Conservation (phyloP, 2,329 filamentous ascomycete genomes). For the Pestalotiopsis sp. region DNA sequence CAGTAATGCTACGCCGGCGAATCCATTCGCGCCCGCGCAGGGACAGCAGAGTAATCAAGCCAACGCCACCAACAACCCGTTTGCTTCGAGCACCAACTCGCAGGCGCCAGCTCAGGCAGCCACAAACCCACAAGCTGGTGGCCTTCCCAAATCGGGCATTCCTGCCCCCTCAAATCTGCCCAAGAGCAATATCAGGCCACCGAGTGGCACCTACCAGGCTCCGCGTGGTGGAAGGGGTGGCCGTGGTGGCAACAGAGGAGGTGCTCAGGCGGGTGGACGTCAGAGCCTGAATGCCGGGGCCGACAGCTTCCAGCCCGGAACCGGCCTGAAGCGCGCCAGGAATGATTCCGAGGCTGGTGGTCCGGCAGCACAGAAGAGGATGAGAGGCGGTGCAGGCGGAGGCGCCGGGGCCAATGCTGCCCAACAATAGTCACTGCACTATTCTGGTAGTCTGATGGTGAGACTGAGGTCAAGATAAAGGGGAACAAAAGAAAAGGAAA, state of each 20-base stretch:
- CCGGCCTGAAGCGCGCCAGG: constrained; percentile 56
- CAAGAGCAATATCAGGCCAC: constrained; percentile 25
- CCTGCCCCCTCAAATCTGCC: constrained; percentile 25
- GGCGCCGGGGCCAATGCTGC: neutral
- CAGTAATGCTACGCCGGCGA: constrained; percentile 11
- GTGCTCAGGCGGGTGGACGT: constrained; percentile 36
- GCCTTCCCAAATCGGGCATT: constrained; percentile 25
- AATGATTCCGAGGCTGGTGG: constrained; percentile 46
- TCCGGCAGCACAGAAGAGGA: constrained; percentile 40
- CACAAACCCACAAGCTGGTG: constrained; percentile 33
- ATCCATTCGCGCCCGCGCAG: constrained; percentile 21
- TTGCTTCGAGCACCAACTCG: constrained; percentile 1
- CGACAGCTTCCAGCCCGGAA: constrained; percentile 56
- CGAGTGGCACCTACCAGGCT: constrained; percentile 27
- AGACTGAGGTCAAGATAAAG: neutral
- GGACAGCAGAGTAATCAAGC: constrained; percentile 10
- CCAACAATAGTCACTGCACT: neutral
- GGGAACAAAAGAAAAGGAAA: neutral
- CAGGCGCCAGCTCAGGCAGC: constrained; percentile 18
- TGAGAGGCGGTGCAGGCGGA: constrained; percentile 32
- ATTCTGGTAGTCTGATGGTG: neutral
- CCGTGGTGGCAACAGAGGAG: constrained; percentile 40
- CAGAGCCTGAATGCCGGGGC: constrained; percentile 50
- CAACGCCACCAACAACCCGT: constrained; percentile 11
- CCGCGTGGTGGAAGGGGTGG: constrained; percentile 35